Evolutionary conservation across 1,139 yeast species (phyloP).

Genomic region (Hansenula lynferdii): DNA sequence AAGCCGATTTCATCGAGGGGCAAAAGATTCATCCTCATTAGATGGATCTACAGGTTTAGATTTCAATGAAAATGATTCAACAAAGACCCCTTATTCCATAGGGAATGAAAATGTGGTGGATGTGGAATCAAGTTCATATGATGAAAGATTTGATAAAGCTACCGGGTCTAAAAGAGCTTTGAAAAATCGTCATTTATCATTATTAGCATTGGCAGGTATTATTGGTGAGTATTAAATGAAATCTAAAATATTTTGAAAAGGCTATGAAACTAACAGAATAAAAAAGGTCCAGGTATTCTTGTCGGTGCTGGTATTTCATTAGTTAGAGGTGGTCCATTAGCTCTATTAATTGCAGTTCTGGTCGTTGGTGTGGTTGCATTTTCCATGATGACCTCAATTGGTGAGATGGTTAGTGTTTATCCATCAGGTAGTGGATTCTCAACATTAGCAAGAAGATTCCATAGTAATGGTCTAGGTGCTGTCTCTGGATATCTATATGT

Average conservation of each 20-base stretch:
- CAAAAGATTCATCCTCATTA: neutral
- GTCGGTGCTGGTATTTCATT: constrained; percentile 62
- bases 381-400: constrained; percentile 53
- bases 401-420: constrained; percentile 49
- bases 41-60: neutral
- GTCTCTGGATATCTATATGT: constrained; percentile 52
- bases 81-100: neutral
- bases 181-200: constrained; percentile 31
- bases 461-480: constrained; percentile 55
- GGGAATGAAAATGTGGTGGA: neutral
- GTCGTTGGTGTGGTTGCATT: constrained; percentile 53
- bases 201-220: constrained; percentile 71
- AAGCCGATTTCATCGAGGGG: neutral
- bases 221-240: too few relatives aligned
- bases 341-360: constrained; percentile 53
- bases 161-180: constrained; percentile 31
- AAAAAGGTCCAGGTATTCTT: constrained; percentile 65
- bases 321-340: constrained; percentile 61
- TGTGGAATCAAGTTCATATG: neutral
- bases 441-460: constrained; percentile 44
- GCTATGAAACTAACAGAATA: too few relatives aligned
- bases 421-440: constrained; percentile 58
- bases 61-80: neutral
- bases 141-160: constrained; percentile 24
- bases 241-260: too few relatives aligned